Evolutionary conservation across 129 eudicot species (phyloP), one percentile per base, ranked within the genome.

Genomic region (Dittrichia graveolens): DNA sequence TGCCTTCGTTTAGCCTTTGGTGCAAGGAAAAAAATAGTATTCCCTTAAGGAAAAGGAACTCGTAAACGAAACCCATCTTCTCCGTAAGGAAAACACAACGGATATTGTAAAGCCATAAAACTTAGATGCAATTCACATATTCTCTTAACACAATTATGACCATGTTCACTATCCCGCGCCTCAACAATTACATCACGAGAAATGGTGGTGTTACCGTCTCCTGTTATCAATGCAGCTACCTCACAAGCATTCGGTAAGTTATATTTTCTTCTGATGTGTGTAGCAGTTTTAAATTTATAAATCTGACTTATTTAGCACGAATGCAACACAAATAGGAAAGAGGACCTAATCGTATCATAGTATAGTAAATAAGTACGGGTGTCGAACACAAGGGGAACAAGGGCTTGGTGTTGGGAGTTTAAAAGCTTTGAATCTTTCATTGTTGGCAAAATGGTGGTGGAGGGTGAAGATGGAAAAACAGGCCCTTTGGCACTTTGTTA

Each of bases 41-140:
- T 66, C 42, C 5, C 48, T 8, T 5, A 44, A n/a, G n/a, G 2
- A 12, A 62, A 3, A 66, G 56, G 71, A 3, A 66, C 44, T 18
- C 18, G 7, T 5, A 14, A 7, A n/a, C 10, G 35, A 7, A 40
- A 64, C 13, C 69, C 52, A 64, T 64, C 53, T 41, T 64, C 52
- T 8, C 52, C 52, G 8, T 64, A 64, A n/a, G 52, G 38, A 15
- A 64, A 64, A 14, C 41, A 35, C 12, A 59, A 11, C 2, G 65
- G 65, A 12, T 59, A 64, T 13, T 65, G 71, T 8, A 45, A 8
- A 3, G 56, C 40, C 71, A 65, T 61, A 14, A 61, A 47, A 19
- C 19, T 31, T 31, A 41, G 72, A 13, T 67, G 58, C 11, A 67
- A 34, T 12, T 67, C 41, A 47, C 5, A 24, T 46, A 48, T 67